These are phyloP conservation scores for Chalciporus chontae DNA, from an alignment of 768 basidiomycete genomes.

Conservation along the genomic window DNA sequence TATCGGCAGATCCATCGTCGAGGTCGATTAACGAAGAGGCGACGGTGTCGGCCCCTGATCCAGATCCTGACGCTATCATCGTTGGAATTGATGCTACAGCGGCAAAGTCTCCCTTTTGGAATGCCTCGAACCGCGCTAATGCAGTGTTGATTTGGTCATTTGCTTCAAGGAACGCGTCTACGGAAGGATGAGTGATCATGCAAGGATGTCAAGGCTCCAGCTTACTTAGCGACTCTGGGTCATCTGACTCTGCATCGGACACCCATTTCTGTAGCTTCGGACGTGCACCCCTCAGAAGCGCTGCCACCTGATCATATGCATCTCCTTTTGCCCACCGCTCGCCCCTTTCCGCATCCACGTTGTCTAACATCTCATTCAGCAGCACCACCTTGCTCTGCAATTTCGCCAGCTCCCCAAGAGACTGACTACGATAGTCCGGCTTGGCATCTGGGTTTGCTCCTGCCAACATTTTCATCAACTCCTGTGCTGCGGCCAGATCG, in stretches of 20 bases:
- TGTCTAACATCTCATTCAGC: constrained; percentile 97
- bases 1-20: constrained; percentile 46
- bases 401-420: constrained; percentile 86
- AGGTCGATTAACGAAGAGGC: constrained; percentile 71
- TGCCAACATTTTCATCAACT: constrained; percentile 93
- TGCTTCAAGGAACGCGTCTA: constrained; percentile 90
- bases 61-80: constrained; percentile 43
- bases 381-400: constrained; percentile 92
- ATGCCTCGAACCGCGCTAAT: constrained; percentile 85
- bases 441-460: constrained; percentile 94
- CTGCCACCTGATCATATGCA: constrained; percentile 94
- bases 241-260: constrained; percentile 85
- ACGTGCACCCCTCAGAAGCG: constrained; percentile 73
- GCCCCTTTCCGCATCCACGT: constrained; percentile 65
- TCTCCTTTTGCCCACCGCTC: constrained; percentile 87
- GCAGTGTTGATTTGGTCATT: constrained; percentile 98
- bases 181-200: background rate
- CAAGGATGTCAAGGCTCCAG: background rate
- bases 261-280: constrained; percentile 99
- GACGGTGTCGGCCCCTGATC: constrained; percentile 16
- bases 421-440: constrained; percentile 90
- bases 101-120: constrained; percentile 86
- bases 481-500: constrained; percentile 92
- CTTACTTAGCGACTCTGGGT: constrained; percentile 85
- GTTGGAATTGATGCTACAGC: constrained; percentile 67